phyloP scores from a whole-genome alignment of 2,329 filamentous ascomycete genomes.

The Aotearoamyces nothofagi region DNA sequence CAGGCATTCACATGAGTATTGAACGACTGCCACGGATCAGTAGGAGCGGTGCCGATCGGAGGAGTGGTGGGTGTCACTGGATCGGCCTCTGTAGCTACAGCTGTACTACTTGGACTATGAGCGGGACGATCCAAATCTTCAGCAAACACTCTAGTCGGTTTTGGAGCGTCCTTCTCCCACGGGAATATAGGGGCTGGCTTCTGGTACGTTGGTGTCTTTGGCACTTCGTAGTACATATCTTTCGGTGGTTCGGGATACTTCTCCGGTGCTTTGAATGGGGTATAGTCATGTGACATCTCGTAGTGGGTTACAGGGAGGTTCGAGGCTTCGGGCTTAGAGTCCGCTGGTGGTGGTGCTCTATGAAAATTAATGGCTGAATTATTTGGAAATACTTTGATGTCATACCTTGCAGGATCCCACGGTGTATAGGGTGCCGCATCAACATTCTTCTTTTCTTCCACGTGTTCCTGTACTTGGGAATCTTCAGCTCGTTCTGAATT shows the following conservation, averaged over 20 bases:
- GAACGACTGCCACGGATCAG: conserved; percentile 58
- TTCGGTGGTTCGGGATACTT: conserved; percentile 71
- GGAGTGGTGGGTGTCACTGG: conserved; percentile 31
- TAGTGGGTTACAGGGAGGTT: conserved; percentile 72
- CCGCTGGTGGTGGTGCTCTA: conserved; percentile 9
- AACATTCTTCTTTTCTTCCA: background rate
- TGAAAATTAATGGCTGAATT: background rate
- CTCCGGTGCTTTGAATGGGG: conserved; percentile 62
- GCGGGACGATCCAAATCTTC: conserved; percentile 28
- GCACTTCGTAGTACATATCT: conserved; percentile 80
- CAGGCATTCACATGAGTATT: conserved; percentile 66
- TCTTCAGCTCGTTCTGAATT: conserved; percentile 15
- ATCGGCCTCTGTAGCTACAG: background rate
- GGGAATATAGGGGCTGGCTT: conserved; percentile 66
- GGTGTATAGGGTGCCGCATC: conserved; percentile 10
- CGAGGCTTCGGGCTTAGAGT: conserved; percentile 70
- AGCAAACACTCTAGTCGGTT: conserved; percentile 48
- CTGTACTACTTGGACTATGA: background rate
- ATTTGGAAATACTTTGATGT: background rate
- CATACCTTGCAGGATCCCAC: conserved; percentile 31
- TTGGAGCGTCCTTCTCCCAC: conserved; percentile 62
- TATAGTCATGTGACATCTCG: conserved; percentile 62
- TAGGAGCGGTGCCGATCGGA: conserved; percentile 27
- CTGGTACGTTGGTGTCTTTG: conserved; percentile 42
- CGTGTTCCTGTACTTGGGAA: conserved; percentile 11